Evolutionary conservation across 345 rosid species (phyloP), one percentile per base, ranked within the genome.

Genomic region (Angophora floribunda): DNA sequence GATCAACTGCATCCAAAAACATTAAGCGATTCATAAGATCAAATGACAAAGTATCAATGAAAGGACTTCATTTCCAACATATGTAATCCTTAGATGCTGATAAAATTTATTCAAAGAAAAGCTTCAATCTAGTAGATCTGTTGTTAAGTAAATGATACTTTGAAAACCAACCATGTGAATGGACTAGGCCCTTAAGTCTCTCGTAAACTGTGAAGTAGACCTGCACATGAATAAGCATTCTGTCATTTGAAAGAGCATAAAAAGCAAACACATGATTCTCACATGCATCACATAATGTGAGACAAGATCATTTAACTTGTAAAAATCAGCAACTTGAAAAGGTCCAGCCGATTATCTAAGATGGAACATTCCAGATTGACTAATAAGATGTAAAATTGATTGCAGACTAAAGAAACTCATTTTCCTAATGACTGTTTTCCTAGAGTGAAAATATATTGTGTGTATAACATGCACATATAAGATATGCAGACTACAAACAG

Each of bases 121-220:
- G 86, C 47, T 53, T 85, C 26, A 1, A 28, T 30, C 22, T 30
- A 10, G 22, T n/a, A 86, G 11, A 30, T 14, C 28, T 44, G 47
- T 86, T 86, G 19, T 12, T 21, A 13, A 86, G 79, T 19, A 79
- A 88, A 89, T 53, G 85, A 90, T 52, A 59, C 85, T 82, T 85
- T 50, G 86, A 87, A 84, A 89, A 93, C 97, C 80, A 93, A 97
- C 99, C 99, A 93, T 90, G 89, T 89, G 97, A 91, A 88, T 89
- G 95, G 86, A 97, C 94, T 4, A 92, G 88, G 87, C 94, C 94
- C 91, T 96, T 96, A 4, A 97, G 95, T 89, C 88, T 92, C 87
- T 94, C 96, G 53, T 96, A 95, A 61, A 94, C 94, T 55, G 97
- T 65, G 91, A 98, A 98, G 94, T 93, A 97, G 51, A 98, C 99